These are phyloP conservation scores for Penicillium brasilianum DNA, from an alignment of 2,329 filamentous ascomycete genomes.

Conservation along the genomic window DNA sequence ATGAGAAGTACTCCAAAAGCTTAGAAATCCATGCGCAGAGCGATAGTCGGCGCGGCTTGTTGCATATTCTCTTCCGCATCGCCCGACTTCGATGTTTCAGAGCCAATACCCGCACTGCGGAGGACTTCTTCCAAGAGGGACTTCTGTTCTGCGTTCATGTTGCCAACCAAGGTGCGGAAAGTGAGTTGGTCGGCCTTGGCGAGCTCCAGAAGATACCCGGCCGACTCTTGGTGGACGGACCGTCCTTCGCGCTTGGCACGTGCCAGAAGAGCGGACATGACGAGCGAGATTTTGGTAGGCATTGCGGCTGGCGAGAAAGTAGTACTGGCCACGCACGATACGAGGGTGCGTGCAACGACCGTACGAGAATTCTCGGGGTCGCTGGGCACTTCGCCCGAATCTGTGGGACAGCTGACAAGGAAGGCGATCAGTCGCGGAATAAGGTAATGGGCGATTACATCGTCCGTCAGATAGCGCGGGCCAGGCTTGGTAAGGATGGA, in stretches of 20 bases:
- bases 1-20: not conserved
- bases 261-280: conserved; percentile 77
- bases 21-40: conserved; percentile 91
- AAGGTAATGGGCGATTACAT: conserved; percentile 74
- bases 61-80: conserved; percentile 58
- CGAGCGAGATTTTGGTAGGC: conserved; percentile 68
- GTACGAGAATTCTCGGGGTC: conserved; percentile 78
- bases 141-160: conserved; percentile 72
- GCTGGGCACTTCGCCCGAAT: conserved; percentile 62
- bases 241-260: conserved; percentile 69
- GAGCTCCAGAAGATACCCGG: conserved; percentile 76
- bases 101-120: conserved; percentile 60
- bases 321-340: conserved; percentile 66
- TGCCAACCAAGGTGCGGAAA: conserved; percentile 76
- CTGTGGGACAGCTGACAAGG: conserved; percentile 58
- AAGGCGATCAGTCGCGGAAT: conserved; percentile 78
- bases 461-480: conserved; percentile 67
- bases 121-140: conserved; percentile 82
- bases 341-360: conserved; percentile 74
- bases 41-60: conserved; percentile 75
- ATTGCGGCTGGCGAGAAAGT: conserved; percentile 37
- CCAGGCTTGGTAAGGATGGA: conserved; percentile 74
- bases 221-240: conserved; percentile 71
- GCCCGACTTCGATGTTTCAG: conserved; percentile 41
- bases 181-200: conserved; percentile 73